These are phyloP conservation scores for Exophiala calicioides DNA, from an alignment of 2,329 filamentous ascomycete genomes.

Conservation along the genomic window DNA sequence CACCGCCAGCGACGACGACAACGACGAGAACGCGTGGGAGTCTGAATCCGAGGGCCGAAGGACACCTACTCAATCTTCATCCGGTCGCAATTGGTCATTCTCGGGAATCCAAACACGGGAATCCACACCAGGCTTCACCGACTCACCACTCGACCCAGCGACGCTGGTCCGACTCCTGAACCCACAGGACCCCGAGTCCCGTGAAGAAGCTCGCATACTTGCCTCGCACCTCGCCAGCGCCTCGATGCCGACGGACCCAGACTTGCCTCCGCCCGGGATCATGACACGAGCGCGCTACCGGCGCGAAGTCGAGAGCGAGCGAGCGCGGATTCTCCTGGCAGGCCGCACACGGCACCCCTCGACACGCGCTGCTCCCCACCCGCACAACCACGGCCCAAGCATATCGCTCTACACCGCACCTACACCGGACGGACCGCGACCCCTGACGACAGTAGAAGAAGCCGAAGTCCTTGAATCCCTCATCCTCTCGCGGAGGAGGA, in stretches of 20 bases:
- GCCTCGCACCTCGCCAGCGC: slow-evolving; percentile 67
- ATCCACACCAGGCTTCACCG: slow-evolving; percentile 51
- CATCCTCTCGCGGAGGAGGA: slow-evolving; percentile 54
- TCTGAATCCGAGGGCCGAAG: slow-evolving; percentile 55
- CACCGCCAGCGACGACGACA: slow-evolving; percentile 48
- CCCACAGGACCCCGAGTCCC: slow-evolving; percentile 73
- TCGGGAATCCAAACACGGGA: slow-evolving; percentile 39
- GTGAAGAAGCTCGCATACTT: slow-evolving; percentile 76
- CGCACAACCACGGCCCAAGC: slow-evolving; percentile 44
- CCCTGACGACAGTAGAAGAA: slow-evolving; percentile 55
- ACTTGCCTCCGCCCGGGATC: slow-evolving; percentile 45
- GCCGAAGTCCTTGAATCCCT: slow-evolving; percentile 60
- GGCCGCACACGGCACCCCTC: slow-evolving; percentile 37
- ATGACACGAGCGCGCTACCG: slow-evolving; percentile 80
- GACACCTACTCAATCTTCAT: slow-evolving; percentile 72
- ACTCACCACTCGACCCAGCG: slow-evolving; percentile 63
- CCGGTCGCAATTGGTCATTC: slow-evolving; percentile 39
- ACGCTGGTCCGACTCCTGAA: slow-evolving; percentile 80
- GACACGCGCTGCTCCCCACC: slow-evolving; percentile 25
- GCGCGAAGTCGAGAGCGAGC: slow-evolving; percentile 66
- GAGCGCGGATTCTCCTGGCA: slow-evolving; percentile 66
- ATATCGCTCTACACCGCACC: slow-evolving; percentile 29
- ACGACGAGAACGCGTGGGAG: slow-evolving; percentile 53
- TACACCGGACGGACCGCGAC: slow-evolving; percentile 24
- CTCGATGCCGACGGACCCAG: no score